Conservation (phyloP, 805 yeast species). For the Wickerhamiella slavikovae region DNA sequence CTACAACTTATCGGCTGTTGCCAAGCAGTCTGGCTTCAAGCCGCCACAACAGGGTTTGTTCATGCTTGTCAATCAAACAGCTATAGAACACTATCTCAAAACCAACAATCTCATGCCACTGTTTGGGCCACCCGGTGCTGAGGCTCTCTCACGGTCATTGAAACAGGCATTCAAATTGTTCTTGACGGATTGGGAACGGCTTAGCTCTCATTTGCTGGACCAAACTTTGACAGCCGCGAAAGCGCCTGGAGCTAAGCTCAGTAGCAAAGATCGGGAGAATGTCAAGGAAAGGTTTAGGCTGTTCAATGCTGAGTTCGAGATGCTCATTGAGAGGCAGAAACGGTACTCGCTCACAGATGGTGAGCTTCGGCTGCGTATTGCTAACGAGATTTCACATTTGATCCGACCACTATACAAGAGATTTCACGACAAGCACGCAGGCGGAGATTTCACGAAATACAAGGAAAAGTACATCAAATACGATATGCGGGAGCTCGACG, state of each 20-base stretch:
- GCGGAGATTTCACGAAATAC: constrained; percentile 53
- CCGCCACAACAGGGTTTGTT: constrained; percentile 20
- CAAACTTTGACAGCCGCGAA: constrained; percentile 47
- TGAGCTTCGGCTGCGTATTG: constrained; percentile 38
- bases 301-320: constrained; percentile 72
- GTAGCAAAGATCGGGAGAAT: constrained; percentile 48
- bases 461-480: constrained; percentile 50
- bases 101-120: constrained; percentile 33
- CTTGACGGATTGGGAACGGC: constrained; percentile 52
- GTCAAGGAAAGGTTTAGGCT: constrained; percentile 68
- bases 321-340: constrained; percentile 43
- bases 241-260: constrained; percentile 25
- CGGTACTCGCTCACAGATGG: constrained; percentile 46
- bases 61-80: constrained; percentile 18
- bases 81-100: constrained; percentile 9
- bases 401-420: constrained; percentile 71
- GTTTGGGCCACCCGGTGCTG: too few species aligned
- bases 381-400: constrained; percentile 42
- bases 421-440: constrained; percentile 56
- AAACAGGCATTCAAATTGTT: constrained; percentile 32
- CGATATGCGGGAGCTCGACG: constrained; percentile 22
- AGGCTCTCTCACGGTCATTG: constrained; percentile 37
- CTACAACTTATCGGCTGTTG: constrained; percentile 29
- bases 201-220: constrained; percentile 60
- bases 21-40: constrained; percentile 24